phyloP scores from a whole-genome alignment of 805 yeast species.

The Cyberlindnera misumaiensis region DNA sequence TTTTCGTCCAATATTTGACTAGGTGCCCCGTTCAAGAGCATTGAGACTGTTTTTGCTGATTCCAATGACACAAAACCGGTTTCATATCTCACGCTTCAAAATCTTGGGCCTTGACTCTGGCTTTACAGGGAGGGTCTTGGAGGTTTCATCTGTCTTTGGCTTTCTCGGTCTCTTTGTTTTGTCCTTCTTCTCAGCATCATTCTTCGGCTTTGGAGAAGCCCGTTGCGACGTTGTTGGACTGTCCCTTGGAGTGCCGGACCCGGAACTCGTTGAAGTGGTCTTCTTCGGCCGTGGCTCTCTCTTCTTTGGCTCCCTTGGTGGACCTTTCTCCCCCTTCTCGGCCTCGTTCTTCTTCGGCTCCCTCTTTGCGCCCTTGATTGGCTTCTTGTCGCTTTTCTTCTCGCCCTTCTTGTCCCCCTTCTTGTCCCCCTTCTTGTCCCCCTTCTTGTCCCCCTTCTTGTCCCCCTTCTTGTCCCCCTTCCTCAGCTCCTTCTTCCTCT shows the following conservation, averaged over 20 bases:
- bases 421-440: conserved; percentile 1
- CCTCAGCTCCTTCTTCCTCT: conserved; percentile 2
- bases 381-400: not conserved
- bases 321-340: conserved; percentile 3
- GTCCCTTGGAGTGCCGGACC: conserved; percentile 3
- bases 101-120: not conserved
- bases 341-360: conserved; percentile 1
- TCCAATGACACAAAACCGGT: too few relatives aligned
- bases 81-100: too few relatives aligned
- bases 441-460: too few relatives aligned
- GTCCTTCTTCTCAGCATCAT: conserved; percentile 1
- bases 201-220: conserved; percentile 2
- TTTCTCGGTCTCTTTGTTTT: not conserved
- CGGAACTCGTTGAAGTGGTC: too few relatives aligned
- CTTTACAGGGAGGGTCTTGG: not conserved
- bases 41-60: too few relatives aligned
- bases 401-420: conserved; percentile 1
- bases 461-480: not conserved
- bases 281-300: conserved; percentile 4
- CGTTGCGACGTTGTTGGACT: conserved; percentile 3
- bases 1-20: too few relatives aligned
- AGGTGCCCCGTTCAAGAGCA: too few relatives aligned
- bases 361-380: not conserved
- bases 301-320: too few relatives aligned
- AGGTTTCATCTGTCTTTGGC: conserved; percentile 1